Evolutionary conservation across 2,329 filamentous ascomycete genomes (phyloP).

Genomic region (Xylaria sp.): DNA sequence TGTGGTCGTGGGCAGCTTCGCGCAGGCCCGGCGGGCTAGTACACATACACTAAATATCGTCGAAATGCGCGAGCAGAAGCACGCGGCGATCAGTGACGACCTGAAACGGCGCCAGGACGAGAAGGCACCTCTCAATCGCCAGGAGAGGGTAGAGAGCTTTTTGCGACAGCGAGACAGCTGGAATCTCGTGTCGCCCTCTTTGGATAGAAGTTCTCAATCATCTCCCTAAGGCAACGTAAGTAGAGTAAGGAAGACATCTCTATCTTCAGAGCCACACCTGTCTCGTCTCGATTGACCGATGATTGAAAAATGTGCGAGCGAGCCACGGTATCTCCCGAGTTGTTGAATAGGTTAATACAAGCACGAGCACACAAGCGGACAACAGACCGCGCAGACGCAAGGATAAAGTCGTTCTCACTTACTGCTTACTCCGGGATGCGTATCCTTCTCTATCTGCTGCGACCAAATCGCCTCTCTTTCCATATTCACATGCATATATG

Average conservation of each 20-base stretch:
- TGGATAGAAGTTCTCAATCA: slow-evolving; percentile 18
- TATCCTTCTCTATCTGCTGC: background rate
- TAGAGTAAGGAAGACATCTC: slow-evolving; percentile 18
- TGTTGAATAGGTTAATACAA: slow-evolving; percentile 4
- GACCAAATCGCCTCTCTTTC: background rate
- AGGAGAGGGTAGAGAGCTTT: slow-evolving; percentile 81
- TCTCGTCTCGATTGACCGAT: background rate
- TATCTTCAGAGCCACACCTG: background rate
- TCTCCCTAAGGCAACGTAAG: slow-evolving; percentile 12
- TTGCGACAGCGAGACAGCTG: slow-evolving; percentile 74
- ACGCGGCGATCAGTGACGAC: slow-evolving; percentile 72
- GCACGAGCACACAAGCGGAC: background rate
- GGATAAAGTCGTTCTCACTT: background rate
- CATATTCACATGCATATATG: background rate
- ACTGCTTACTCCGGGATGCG: background rate
- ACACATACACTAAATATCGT: slow-evolving; percentile 71
- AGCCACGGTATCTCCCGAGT: background rate
- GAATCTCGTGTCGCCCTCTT: slow-evolving; percentile 40
- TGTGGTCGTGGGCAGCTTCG: slow-evolving; percentile 75
- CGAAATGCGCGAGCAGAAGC: slow-evolving; percentile 73
- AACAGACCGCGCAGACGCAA: background rate
- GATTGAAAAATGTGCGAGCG: slow-evolving; percentile 6
- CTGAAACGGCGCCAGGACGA: slow-evolving; percentile 65
- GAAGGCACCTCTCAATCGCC: slow-evolving; percentile 63
- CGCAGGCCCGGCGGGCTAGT: slow-evolving; percentile 77